phyloP scores from a whole-genome alignment of 805 yeast genomes.

The Nakazawaea ambrosiae region DNA sequence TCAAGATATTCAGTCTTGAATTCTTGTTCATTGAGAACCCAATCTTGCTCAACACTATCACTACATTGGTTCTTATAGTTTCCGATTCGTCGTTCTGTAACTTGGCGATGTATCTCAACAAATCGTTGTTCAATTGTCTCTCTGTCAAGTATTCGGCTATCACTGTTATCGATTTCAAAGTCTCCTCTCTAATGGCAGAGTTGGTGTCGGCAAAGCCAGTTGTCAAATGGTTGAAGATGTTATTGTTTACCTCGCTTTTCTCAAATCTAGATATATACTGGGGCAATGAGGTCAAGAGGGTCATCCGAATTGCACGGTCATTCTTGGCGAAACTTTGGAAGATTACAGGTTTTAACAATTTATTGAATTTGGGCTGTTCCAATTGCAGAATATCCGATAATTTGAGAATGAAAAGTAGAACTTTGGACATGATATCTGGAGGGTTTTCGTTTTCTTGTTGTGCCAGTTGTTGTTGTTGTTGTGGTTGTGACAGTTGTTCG shows the following conservation, averaged over 20 bases:
- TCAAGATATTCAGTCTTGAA: slow-evolving; percentile 65
- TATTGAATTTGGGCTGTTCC: slow-evolving; percentile 28
- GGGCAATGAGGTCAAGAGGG: slow-evolving; percentile 61
- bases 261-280: slow-evolving; percentile 41
- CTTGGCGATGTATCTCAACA: slow-evolving; percentile 73
- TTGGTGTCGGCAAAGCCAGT: slow-evolving; percentile 86
- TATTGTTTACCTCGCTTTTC: slow-evolving; percentile 57
- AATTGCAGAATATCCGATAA: slow-evolving; percentile 15
- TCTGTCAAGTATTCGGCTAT: slow-evolving; percentile 62
- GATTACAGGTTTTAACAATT: slow-evolving; percentile 52
- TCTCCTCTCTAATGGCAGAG: slow-evolving; percentile 70
- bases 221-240: slow-evolving; percentile 59
- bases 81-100: slow-evolving; percentile 73
- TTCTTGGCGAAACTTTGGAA: slow-evolving; percentile 53
- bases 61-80: slow-evolving; percentile 71
- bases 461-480: slow-evolving; percentile 7
- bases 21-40: slow-evolving; percentile 47
- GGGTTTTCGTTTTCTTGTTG: not conserved
- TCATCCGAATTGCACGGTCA: slow-evolving; percentile 72
- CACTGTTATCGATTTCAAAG: slow-evolving; percentile 54
- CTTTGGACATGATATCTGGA: slow-evolving; percentile 12
- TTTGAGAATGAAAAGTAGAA: slow-evolving; percentile 16
- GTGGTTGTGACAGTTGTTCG: slow-evolving; percentile 1
- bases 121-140: slow-evolving; percentile 80
- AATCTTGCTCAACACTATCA: slow-evolving; percentile 60